Evolutionary conservation across 2,329 filamentous ascomycete species (phyloP), one percentile per base, ranked within the genome.

Genomic region (Coniochaeta sp.): DNA sequence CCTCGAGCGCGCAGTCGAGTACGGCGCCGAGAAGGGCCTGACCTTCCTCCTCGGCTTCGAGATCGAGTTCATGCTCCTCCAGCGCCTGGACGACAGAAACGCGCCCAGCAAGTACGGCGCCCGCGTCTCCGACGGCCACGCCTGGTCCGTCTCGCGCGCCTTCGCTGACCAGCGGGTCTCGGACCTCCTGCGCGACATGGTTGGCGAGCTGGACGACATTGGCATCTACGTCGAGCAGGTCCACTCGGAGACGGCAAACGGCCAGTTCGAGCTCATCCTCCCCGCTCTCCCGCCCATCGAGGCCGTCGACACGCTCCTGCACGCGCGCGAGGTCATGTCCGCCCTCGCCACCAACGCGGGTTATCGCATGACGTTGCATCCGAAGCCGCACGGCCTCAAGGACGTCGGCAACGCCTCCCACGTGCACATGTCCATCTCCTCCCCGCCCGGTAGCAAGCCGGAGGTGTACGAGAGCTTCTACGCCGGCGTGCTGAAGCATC

Each of bases 251-350:
- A 82, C 80, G 38, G 82, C 85, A 1, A 75, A 78, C 0, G 87
- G 87, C 1, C 89, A 94, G 63, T 94, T 87, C 65, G 88, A 92
- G 65, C 79, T 95, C 51, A 73, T 91, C 1, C 75, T 94, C 0
- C 78, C 85, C 0, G 79, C 83, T 0, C 72, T 75, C 0, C 67
- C 80, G 0, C 82, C 87, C 0, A 67, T 92, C 0, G 70, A 79
- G 35, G 87, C 89, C 0, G 80, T 90, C 26, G 89, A 94, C 63
- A 78, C 75, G 0, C 74, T 95, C 1, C 71, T 91, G 6, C 85
- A 86, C 62, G 76, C 87, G 1, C 79, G 87, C 1, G 84, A 91
- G 58, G 78, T 86, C 26, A 81, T 95, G 54, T 75, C 77, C 3
- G 76, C 79, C 24, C 74, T 86, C 16, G 86, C 85, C 2, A 79